Base-by-base conservation (phyloP, 192 early-diverging fungal genomes). In the Spizellomyces sp. region DNA sequence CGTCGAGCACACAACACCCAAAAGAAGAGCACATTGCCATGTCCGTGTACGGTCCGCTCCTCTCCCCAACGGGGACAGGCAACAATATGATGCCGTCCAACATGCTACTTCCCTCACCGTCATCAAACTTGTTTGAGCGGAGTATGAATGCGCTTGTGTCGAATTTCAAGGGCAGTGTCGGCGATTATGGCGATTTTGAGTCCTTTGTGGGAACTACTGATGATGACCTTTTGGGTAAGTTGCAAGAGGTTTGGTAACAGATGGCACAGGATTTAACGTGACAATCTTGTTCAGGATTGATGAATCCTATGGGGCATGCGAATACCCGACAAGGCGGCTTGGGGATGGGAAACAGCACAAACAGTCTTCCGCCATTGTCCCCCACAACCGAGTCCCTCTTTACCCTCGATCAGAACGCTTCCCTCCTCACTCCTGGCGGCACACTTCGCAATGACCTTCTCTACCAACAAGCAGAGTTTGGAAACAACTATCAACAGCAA, bases 61-160 rank as follows among this genome's bases (percentile, higher is more conserved):
- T 36, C 27, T 36, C 27, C 27, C 27, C 27, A 36, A 36, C 27
- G 1, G 27, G 27, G 27, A 36, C 27, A 36, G 27, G 27, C 1
- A 36, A 3, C 27, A 36, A 27, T 58, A 10, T 64, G 15, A 2
- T 44, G 12, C 73, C 73, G 6, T 70, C 67, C 15, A 48, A 62
- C 43, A 58, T 71, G 46, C 48, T 70, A 17, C 60, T 80, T 4
- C 81, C 77, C 9, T 80, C 78, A 17, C 81, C 81, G 6, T 76
- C 78, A 41, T 55, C 75, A 21, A 64, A 58, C 48, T 69, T 78
- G 54, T 82, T 80, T 64, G 81, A 82, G 44, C 52, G 76, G 17
- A 61, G 55, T 42, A 79, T 82, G 77, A 74, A 70, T 44, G 81
- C 78, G 1, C 60, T 82, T 41, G 69, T 73, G 10, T 75, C 75